Base-by-base conservation (phyloP, 139 green algal species). In the Axilococcus clingmanii region DNA sequence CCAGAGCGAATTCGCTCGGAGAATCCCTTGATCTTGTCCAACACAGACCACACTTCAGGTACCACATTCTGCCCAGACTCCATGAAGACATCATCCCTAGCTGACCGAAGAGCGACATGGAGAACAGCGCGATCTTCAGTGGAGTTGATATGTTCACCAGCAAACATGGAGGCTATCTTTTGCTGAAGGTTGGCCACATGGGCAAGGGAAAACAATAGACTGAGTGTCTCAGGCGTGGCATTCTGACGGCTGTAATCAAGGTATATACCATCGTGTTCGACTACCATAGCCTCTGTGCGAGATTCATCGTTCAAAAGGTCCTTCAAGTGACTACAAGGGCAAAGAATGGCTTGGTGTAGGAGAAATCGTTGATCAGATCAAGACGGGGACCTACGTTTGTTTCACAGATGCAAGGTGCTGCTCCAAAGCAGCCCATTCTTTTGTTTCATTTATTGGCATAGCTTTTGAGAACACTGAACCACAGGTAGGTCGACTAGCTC, bases 1-100 rank as follows among this genome's bases (percentile, higher is more conserved):
- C 87, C 91, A 46, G 67, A 83, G 52, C 92, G 82, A 12, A 84
- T 54, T 16, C 32, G 4, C 20, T 12, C 29, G 23, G 49, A 29
- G 58, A 98, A 99, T 12, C 32, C 65, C 75, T 96, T 95, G 81
- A 98, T 98, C 69, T 94, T 93, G 62, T 97, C 92, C 33, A 99
- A 83, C 45, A 99, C 93, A 31, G 82, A 80, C 78, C 81, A 93
- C 46, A 97, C 90, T n/a, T 95, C 84, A 15, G 83, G 82, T 23
- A 97, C 92, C n/a, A 96, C 85, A 61, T 99, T 81, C 33, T 75
- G 69, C 45, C 89, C 88, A 17, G 89, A 78, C 2, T 83, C 78
- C 9, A 75, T 72, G 25, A 97, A 90, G 37, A 83, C 72, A 59
- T 91, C 66, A 30, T 91, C 79, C 5, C 81, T 59, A 24, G 74